A percentile compares a stretch with the other conserved stretches of the same genome.
These are phyloP conservation scores for Boechera divaricarpa DNA, from an alignment of 345 rosid species.

Conservation along the genomic window DNA sequence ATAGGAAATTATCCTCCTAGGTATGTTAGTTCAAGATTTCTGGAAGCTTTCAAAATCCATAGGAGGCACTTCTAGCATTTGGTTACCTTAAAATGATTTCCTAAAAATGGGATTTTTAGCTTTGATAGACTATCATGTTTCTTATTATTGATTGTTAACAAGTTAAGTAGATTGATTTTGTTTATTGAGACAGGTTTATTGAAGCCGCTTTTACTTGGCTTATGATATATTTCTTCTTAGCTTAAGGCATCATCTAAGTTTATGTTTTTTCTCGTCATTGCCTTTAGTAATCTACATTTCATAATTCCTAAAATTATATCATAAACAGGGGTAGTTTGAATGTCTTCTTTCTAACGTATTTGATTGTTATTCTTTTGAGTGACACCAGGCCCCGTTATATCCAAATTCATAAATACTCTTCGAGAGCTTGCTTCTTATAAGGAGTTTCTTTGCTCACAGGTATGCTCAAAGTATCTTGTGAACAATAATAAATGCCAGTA, in stretches of 20 bases:
- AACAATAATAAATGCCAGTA: no score
- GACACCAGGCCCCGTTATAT: conserved; percentile 72
- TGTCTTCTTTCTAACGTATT: conserved; percentile 14
- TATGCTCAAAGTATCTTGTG: no score
- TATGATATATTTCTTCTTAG: background rate
- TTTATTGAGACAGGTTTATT: background rate
- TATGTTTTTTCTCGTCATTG: conserved; percentile 2
- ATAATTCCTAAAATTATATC: background rate
- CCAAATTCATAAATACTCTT: conserved; percentile 77
- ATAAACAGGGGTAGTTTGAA: background rate
- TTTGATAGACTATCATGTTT: background rate
- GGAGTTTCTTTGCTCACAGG: no score
- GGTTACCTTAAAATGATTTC: background rate
- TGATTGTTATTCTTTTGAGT: conserved; percentile 17
- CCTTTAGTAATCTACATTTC: background rate
- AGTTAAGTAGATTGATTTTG: background rate
- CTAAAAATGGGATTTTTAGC: background rate
- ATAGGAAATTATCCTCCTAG: background rate
- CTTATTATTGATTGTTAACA: background rate
- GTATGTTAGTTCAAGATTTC: background rate
- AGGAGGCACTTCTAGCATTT: background rate
- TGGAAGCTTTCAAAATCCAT: background rate
- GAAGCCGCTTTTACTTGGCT: background rate
- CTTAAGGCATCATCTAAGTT: conserved; percentile 9
- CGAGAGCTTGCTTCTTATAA: background rate